Percentiles rank a stretch among this genome's conserved stretches.
Evolutionary conservation across 2,329 filamentous ascomycete species (phyloP).

Genomic region (Beauveria pseudobassiana): DNA sequence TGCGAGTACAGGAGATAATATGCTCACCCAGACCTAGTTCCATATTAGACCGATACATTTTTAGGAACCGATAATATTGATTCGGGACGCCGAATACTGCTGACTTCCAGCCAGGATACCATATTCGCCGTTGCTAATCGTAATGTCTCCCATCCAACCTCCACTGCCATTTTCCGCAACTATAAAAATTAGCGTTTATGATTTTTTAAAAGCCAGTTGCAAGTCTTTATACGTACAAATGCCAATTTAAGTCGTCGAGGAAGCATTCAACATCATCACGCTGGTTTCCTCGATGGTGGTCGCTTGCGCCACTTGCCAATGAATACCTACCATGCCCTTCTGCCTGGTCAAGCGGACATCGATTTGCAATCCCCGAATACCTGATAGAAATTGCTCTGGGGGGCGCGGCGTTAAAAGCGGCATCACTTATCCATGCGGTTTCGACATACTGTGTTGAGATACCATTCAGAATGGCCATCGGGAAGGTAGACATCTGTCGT

Average conservation of each 20-base stretch:
- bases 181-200: not conserved
- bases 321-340: constrained; percentile 15
- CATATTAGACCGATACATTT: not conserved
- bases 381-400: constrained; percentile 3
- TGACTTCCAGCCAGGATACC: not conserved
- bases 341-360: not conserved
- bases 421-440: not conserved
- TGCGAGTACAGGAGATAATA: not conserved
- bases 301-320: constrained; percentile 9
- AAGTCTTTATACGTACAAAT: not conserved
- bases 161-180: constrained; percentile 9
- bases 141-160: constrained; percentile 1
- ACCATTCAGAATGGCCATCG: not conserved
- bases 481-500: not conserved
- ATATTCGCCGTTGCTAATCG: not conserved
- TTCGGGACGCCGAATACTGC: not conserved
- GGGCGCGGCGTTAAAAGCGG: not conserved
- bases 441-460: not conserved
- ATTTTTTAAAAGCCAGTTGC: not conserved
- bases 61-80: not conserved
- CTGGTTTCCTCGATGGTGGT: constrained; percentile 3
- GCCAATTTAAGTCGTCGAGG: not conserved
- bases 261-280: constrained; percentile 1
- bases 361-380: constrained; percentile 7
- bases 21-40: not conserved